Conservation (phyloP, 2,329 filamentous ascomycete genomes). For the Diaporthe ampelina region DNA sequence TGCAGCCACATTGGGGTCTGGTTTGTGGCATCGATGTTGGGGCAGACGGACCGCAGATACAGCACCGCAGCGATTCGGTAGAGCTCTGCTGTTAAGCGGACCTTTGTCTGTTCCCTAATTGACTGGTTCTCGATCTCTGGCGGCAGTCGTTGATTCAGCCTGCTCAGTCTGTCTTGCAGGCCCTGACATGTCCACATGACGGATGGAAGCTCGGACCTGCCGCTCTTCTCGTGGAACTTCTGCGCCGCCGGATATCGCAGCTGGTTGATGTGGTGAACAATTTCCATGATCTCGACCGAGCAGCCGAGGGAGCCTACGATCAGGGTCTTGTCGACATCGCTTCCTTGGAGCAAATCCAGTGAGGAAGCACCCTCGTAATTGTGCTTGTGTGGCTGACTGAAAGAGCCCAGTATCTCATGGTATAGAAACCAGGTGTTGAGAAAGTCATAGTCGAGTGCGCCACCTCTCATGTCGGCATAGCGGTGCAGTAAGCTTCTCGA, state of each 20-base stretch:
- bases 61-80: conserved; percentile 60
- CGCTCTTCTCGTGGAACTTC: conserved; percentile 1
- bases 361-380: conserved; percentile 46
- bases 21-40: conserved; percentile 46
- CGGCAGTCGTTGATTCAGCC: conserved; percentile 48
- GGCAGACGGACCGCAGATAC: conserved; percentile 49
- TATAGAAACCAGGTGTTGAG: conserved; percentile 63
- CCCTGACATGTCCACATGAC: conserved; percentile 48
- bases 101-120: conserved; percentile 47
- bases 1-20: conserved; percentile 49
- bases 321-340: conserved; percentile 49
- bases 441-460: conserved; percentile 53
- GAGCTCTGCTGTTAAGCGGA: conserved; percentile 61
- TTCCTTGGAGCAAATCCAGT: conserved; percentile 49
- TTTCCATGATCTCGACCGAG: conserved; percentile 60
- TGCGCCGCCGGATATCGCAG: conserved; percentile 44
- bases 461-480: conserved; percentile 46
- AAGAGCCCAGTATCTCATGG: conserved; percentile 60
- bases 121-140: conserved; percentile 45
- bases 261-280: conserved; percentile 59
- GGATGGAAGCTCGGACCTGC: conserved; percentile 32
- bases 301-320: conserved; percentile 63
- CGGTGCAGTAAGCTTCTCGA: conserved; percentile 54
- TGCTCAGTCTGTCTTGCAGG: conserved; percentile 47
- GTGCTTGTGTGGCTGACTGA: conserved; percentile 53